Base-by-base conservation (phyloP, 2,329 filamentous ascomycete genomes). In the Xenosphaeropsis pyriputrescens region DNA sequence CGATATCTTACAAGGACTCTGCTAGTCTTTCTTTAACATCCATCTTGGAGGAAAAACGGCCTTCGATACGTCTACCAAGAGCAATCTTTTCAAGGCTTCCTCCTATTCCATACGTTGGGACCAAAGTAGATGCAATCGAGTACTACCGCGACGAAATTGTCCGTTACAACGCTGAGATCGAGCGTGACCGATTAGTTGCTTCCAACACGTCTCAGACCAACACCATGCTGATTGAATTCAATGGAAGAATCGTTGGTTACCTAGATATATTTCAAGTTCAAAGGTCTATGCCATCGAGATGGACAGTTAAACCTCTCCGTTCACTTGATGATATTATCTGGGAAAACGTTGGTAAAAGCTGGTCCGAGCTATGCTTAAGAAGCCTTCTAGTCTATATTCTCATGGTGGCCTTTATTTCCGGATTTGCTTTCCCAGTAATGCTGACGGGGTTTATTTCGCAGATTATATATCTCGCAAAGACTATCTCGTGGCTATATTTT, bases 171-270 rank as follows among this genome's bases (percentile, higher is more conserved):
- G 52, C 85, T 38, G 85, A 95, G 54, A 93, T 96, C 36, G 85
- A 93, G 48, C 64, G 77, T 32, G 88, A 95, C 47, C 86, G 95
- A 54, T 68, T 76, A 36, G 67, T 89, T 37, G 78, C 80, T 0
- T 85, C 93, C 46, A 75, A 79, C 3, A 95, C 84, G 44, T 85
- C 86, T 0, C 61, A 85, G 33, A 88, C 93, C 83, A 93, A 82
- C 51, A 93, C 86, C 1, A 88, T 88, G 1, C 95, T 96, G 50
- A 83, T 96, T 43, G 88, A 95, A 53, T 96, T 96, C 67, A 93
- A 95, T 53, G 80, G 93, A 51, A 86, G 94, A 54, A 81, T 93
- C 2, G 85, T 86, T 3, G 88, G 88, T 78, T 82, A 34, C 68
- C 88, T 45, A n/a, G 41, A 19, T 19, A 8, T 35, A 11, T 30